Percentiles rank a stretch among this genome's conserved stretches.
Evolutionary conservation across 441 rosid species (phyloP).

Genomic region (Macaranga tanarius): DNA sequence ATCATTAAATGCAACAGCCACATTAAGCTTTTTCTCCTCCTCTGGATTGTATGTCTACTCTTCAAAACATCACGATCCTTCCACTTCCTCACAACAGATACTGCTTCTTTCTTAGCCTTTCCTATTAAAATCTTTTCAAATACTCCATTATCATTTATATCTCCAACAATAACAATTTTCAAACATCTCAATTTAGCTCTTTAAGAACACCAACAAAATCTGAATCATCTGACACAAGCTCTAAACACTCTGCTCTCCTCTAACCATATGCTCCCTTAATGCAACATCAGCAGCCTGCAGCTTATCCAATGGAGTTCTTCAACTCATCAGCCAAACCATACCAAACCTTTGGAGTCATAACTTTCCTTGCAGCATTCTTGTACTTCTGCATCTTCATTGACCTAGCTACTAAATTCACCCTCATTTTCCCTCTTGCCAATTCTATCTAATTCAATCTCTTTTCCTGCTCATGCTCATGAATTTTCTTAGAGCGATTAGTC

Average conservation of each 20-base stretch:
- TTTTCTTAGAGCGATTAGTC: constrained; percentile 69
- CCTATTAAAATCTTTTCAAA: constrained; percentile 75
- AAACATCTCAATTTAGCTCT: constrained; percentile 76
- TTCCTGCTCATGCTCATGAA: constrained; percentile 70
- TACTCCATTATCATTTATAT: constrained; percentile 52
- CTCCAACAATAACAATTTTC: constrained; percentile 78
- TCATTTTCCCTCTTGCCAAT: constrained; percentile 69
- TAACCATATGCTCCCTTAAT: constrained; percentile 69
- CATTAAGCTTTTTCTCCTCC: constrained; percentile 37
- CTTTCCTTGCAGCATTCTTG: constrained; percentile 52
- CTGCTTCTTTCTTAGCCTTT: constrained; percentile 83
- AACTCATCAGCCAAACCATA: constrained; percentile 73
- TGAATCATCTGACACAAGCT: constrained; percentile 84
- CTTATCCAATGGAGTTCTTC: constrained; percentile 54
- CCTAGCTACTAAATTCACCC: constrained; percentile 65
- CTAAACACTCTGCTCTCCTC: constrained; percentile 68
- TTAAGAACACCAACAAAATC: constrained; percentile 62
- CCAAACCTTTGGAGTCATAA: constrained; percentile 65
- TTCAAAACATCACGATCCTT: constrained; percentile 64
- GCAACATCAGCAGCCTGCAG: constrained; percentile 80
- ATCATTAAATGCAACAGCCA: constrained; percentile 26
- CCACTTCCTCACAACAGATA: constrained; percentile 68
- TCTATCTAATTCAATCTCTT: constrained; percentile 80
- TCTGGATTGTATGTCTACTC: constrained; percentile 71
- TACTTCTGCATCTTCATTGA: constrained; percentile 87